phyloP scores from a whole-genome alignment of 345 rosid genomes.

The Eucalyptus microcorys region DNA sequence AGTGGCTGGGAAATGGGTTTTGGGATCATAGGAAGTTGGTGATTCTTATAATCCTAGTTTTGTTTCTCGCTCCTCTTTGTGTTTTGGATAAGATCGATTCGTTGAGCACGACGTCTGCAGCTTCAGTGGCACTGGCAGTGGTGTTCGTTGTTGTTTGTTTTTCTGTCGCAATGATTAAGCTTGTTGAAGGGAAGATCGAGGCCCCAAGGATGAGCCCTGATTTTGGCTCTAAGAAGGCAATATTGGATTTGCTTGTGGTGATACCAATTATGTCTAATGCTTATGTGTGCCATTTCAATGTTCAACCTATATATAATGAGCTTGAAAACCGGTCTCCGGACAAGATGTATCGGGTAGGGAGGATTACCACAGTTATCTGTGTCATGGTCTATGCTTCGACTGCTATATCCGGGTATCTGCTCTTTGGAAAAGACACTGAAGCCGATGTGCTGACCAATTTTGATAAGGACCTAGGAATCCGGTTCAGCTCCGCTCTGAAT shows the following conservation, averaged over 20 bases:
- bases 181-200: slow-evolving; percentile 68
- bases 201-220: slow-evolving; percentile 73
- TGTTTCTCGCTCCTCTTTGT: slow-evolving; percentile 87
- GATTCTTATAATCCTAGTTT: slow-evolving; percentile 47
- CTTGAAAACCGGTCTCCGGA: slow-evolving; percentile 63
- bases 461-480: slow-evolving; percentile 77
- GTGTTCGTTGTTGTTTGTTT: slow-evolving; percentile 83
- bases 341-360: slow-evolving; percentile 80
- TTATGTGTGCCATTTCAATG: slow-evolving; percentile 84
- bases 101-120: slow-evolving; percentile 77
- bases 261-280: slow-evolving; percentile 92
- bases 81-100: slow-evolving; percentile 80
- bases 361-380: slow-evolving; percentile 70
- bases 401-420: slow-evolving; percentile 75
- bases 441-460: slow-evolving; percentile 81
- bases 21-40: slow-evolving; percentile 92
- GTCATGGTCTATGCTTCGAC: slow-evolving; percentile 57
- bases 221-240: slow-evolving; percentile 56
- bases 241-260: slow-evolving; percentile 84
- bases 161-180: slow-evolving; percentile 56
- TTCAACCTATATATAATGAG: slow-evolving; percentile 92
- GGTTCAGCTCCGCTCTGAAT: slow-evolving; percentile 68
- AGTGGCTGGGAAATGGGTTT: slow-evolving; percentile 80
- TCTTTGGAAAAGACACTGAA: slow-evolving; percentile 81
- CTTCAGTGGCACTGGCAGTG: slow-evolving; percentile 85